Base-by-base conservation (phyloP, 163 green algal genomes). In the Chloromonas sp. region DNA sequence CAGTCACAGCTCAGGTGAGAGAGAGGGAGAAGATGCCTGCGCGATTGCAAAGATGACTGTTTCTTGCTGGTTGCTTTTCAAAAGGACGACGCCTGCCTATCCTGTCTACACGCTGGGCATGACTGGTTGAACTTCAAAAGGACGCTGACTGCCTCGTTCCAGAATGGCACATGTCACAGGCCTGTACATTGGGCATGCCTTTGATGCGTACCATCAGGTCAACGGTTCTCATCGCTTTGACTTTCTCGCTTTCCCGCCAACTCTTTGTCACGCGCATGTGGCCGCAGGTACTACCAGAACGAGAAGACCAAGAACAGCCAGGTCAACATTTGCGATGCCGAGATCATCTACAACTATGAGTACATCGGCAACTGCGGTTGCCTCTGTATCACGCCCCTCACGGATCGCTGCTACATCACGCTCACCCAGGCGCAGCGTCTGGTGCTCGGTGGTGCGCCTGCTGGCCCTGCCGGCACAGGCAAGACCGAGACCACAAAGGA, bases 351-450 rank as follows among this genome's bases (percentile, higher is more conserved):
- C 92, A 92, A 88, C 71, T 97, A 98, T 89, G 96, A 99, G 90
- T 99, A 98, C 92, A 96, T 98, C 78, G 96, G 96, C 90, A 98
- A 98, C 91, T 96, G 92, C 84, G 96, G 96, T 61, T 97, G 94
- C 88, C 91, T 99, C 60, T 98, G 97, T 90, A 98, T 99, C 89
- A 99, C 96, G 58, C 96, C 96, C 0, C 92, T 99, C 58, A 98
- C 96, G 14, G 96, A 98, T 84, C 91, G 96, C 71, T 99, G 96
- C 94, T 98, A 98, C 92, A 98, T 99, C 88, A 99, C 96, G 0
- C 93, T 99, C 57, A 98, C 96, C 3, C 95, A 98, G 82, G 96
- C 96, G 8, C 95, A 98, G 92, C 91, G 94, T 11, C 88, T 99
- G 66, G 90, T 97, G 60, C 94, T 98, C n/a, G 91, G 95, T 14